phyloP scores from a whole-genome alignment of 495 filamentous ascomycete genomes.

The Penicillium argentinense region DNA sequence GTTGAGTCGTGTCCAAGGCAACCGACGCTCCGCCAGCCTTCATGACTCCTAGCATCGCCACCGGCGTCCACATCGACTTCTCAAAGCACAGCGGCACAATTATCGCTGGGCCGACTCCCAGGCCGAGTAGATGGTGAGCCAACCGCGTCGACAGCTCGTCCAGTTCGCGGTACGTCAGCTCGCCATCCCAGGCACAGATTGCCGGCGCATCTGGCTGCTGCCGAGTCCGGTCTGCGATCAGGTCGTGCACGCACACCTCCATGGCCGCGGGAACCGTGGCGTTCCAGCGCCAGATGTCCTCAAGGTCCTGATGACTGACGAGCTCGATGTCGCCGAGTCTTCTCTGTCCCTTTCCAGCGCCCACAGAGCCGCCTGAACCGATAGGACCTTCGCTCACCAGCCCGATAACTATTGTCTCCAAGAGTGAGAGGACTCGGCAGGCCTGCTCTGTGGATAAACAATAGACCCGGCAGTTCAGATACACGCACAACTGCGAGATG shows the following conservation, averaged over 20 bases:
- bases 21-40: constrained; percentile 28
- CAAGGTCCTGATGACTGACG: too few relatives aligned
- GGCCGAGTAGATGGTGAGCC: constrained; percentile 24
- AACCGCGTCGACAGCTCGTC: constrained; percentile 29
- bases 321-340: too few relatives aligned
- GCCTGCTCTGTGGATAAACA: too few relatives aligned
- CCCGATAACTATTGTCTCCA: too few relatives aligned
- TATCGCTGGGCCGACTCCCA: constrained; percentile 25
- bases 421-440: too few relatives aligned
- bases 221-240: background rate
- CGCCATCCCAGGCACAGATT: constrained; percentile 46
- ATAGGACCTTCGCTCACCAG: too few relatives aligned
- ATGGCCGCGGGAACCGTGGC: background rate
- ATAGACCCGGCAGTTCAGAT: too few relatives aligned
- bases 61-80: constrained; percentile 41
- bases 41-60: constrained; percentile 43
- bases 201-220: constrained; percentile 22
- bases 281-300: constrained; percentile 4
- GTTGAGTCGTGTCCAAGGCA: background rate
- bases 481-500: too few relatives aligned
- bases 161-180: constrained; percentile 48
- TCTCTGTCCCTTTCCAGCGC: too few relatives aligned
- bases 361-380: too few relatives aligned
- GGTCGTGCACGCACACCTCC: constrained; percentile 16
- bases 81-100: constrained; percentile 45